These are phyloP conservation scores for Hypoxylon sp. DNA, from an alignment of 2,329 filamentous ascomycete species.

Conservation along the genomic window DNA sequence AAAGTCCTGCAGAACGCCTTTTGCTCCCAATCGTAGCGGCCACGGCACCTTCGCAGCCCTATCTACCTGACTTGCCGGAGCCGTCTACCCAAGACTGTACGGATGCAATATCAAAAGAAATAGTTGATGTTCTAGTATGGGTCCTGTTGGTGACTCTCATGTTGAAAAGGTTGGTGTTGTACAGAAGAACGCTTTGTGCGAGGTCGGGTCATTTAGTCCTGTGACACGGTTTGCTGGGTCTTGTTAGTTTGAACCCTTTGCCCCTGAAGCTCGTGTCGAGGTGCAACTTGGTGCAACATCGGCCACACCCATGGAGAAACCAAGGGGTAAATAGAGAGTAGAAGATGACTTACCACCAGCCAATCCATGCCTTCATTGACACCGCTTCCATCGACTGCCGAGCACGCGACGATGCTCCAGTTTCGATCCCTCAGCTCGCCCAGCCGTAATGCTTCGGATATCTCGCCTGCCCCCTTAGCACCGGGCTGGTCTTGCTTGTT, in stretches of 20 bases:
- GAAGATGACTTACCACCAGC: slow-evolving; percentile 79
- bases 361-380: slow-evolving; percentile 99
- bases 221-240: slow-evolving; percentile 59
- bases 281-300: slow-evolving; percentile 9
- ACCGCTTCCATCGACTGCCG: slow-evolving; percentile 93
- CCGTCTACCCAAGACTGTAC: slow-evolving; percentile 41
- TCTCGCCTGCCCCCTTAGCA: slow-evolving; percentile 95
- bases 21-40: slow-evolving; percentile 33
- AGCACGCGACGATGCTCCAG: slow-evolving; percentile 99
- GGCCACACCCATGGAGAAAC: background rate
- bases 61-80: slow-evolving; percentile 23
- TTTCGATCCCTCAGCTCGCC: slow-evolving; percentile 95
- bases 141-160: slow-evolving; percentile 14
- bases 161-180: slow-evolving; percentile 35
- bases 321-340: slow-evolving; percentile 1
- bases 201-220: slow-evolving; percentile 53
- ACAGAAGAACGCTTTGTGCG: slow-evolving; percentile 26
- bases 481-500: slow-evolving; percentile 99
- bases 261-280: slow-evolving; percentile 9
- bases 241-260: slow-evolving; percentile 25
- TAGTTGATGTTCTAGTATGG: slow-evolving; percentile 20
- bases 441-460: slow-evolving; percentile 91
- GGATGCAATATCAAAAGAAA: slow-evolving; percentile 36
- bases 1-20: slow-evolving; percentile 34
- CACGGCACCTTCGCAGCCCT: slow-evolving; percentile 20